Base-by-base conservation (phyloP, 495 filamentous ascomycete species). In the Aspergillus funiculosus region DNA sequence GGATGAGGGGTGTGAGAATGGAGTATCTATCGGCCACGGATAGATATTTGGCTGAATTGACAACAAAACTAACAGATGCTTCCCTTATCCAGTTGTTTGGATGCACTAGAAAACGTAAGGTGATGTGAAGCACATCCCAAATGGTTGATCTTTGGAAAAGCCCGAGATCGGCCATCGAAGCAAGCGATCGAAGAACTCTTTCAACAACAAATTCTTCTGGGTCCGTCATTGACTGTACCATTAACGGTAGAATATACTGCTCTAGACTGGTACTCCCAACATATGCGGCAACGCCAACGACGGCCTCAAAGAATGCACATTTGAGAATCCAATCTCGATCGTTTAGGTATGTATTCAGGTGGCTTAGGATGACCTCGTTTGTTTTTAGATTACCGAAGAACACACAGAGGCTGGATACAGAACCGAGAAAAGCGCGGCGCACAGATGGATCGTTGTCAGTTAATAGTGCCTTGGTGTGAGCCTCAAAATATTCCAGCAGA, bases 301-400 rank as follows among this genome's bases (percentile, higher is more conserved):
- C 90, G 0, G 90, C 87, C 50, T 94, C 87, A 52, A 99, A 95
- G 59, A 97, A 97, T 14, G 94, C 89, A 57, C 87, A 95, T 61
- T 95, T 95, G 17, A 99, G 69, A 60, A 87, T 86, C 94, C 94
- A 99, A 58, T 97, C 90, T 42, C 81, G 78, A 55, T 96, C 94
- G 53, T 99, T 99, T 6, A 99, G 73, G 53, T 99, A 99, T 0
- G 94, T 99, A 58, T 97, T 99, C 17, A 99, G 68, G 61, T 99
- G 92, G 27, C 88, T 94, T 4, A 97, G 67, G 27, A 99, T 83
- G 11, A 97, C 87, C 57, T 99, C 94, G 57, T 89, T 97, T 2
- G 92, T 82, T 57, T 87, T 85, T 17, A 80, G 64, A 39, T 81
- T 90, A 10, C 92, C 92, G 51, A 99, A 97, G 64, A 97, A 97